phyloP scores from a whole-genome alignment of 164 flowering plant genomes.

The Kingdonia uniflora region DNA sequence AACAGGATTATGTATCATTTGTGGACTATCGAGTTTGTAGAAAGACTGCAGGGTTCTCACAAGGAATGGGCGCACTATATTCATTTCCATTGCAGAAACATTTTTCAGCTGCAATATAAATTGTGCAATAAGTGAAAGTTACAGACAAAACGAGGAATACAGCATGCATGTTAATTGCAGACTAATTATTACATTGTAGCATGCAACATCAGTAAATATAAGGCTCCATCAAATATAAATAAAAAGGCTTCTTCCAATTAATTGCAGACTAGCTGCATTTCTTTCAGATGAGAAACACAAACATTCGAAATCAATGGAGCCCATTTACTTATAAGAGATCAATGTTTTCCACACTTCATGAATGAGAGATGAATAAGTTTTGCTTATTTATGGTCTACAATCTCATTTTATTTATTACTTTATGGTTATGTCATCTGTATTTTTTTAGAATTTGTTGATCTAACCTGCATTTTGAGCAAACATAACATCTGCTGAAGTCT shows the following conservation, averaged over 20 bases:
- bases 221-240: neutral
- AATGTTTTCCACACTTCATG: too few species aligned
- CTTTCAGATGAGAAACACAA: too few species aligned
- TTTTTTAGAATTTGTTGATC: neutral
- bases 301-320: too few species aligned
- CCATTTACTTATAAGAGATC: too few species aligned
- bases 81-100: slow-evolving; percentile 93
- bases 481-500: neutral
- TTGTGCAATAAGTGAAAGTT: neutral
- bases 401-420: too few species aligned
- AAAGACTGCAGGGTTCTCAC: slow-evolving; percentile 75
- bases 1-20: slow-evolving; percentile 46
- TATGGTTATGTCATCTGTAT: too few species aligned
- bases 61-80: slow-evolving; percentile 78
- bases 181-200: neutral
- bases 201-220: too few species aligned
- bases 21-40: slow-evolving; percentile 76
- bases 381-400: too few species aligned
- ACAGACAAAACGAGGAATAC: neutral
- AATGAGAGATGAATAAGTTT: too few species aligned
- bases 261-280: too few species aligned
- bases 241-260: too few species aligned
- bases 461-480: neutral
- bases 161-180: neutral
- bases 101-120: slow-evolving; percentile 49